Percentiles rank a stretch among this genome's conserved stretches.
Evolutionary conservation across 2,329 filamentous ascomycete species (phyloP).

Genomic region (Neonectria coccinea): DNA sequence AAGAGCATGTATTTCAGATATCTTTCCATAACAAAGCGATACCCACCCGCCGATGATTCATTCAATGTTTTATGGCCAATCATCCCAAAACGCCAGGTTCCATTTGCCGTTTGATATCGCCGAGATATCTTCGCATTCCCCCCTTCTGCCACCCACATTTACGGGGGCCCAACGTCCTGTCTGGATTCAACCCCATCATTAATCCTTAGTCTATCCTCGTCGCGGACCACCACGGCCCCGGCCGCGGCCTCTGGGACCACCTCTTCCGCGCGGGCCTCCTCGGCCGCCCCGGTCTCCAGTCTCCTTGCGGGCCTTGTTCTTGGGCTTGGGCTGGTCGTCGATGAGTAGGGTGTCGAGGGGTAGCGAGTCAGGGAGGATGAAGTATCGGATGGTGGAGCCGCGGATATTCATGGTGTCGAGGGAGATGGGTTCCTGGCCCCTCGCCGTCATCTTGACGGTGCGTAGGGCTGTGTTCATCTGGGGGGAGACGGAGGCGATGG

Average conservation of each 20-base stretch:
- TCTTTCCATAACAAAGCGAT: conserved; percentile 48
- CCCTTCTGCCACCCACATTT: conserved; percentile 30
- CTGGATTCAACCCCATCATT: conserved; percentile 16
- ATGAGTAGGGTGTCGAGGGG: conserved; percentile 95
- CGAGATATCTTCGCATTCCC: conserved; percentile 37
- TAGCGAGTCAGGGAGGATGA: conserved; percentile 94
- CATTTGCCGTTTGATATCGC: conserved; percentile 47
- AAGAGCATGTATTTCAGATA: conserved; percentile 48
- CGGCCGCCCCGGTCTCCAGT: conserved; percentile 66
- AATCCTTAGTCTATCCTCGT: conserved; percentile 37
- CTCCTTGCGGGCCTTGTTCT: conserved; percentile 99
- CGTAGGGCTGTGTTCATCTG: conserved; percentile 99
- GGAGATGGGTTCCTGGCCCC: conserved; percentile 85
- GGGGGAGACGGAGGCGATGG: conserved; percentile 94
- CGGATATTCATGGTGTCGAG: conserved; percentile 98
- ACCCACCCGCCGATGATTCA: conserved; percentile 46
- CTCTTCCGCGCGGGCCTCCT: conserved; percentile 65
- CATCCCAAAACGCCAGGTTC: conserved; percentile 53
- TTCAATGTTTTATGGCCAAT: conserved; percentile 48
- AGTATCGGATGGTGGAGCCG: conserved; percentile 95
- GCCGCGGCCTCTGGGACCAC: conserved; percentile 67
- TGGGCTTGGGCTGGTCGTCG: conserved; percentile 96
- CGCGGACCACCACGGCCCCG: conserved; percentile 56
- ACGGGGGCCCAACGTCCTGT: conserved; percentile 29
- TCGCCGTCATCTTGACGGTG: conserved; percentile 95